Base-by-base conservation (phyloP, 495 filamentous ascomycete genomes). In the Aspergillus affinis region DNA sequence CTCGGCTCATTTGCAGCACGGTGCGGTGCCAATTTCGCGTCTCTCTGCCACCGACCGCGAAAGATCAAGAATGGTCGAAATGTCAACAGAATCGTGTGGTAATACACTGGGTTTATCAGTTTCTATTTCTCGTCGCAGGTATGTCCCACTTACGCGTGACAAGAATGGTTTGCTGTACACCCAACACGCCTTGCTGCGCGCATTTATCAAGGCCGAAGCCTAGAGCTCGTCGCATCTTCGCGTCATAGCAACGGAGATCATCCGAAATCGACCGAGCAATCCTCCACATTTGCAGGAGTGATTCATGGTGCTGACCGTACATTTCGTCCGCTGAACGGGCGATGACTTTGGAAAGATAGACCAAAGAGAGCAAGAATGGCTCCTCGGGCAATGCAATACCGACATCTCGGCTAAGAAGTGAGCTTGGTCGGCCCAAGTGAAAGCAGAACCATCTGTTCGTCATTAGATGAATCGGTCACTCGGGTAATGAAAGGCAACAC, bases 1-100 rank as follows among this genome's bases (percentile, higher is more conserved):
- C 55, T 36, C 2, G 41, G 26, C 19, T 27, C 26, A 7, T 19
- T 55, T 19, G 26, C 58, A 1, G 54, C 21, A 2, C 63, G 60
- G 17, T 60, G 57, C 0, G 61, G 57, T 20, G 65, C 48, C 17
- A 61, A 10, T 52, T 70, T 68, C 55, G 63, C 68, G 36, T 72
- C 69, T 7, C 72, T 67, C 17, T 66, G 73, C 72, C 71, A 75
- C 46, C 75, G 70, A 3, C 74, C 77, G 1, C 77, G 71, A 51
- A 79, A 78, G 9, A 80, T 78, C 20, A 80, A 51, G 57, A 80
- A 80, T 8, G 76, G 78, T 0, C 78, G 72, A 54, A 75, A 79
- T 1, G 78, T 80, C 2, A 80, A 63, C 12, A 79, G 70, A 7
- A 77, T 59, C 1, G 67, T 73, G 46, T 73, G 73, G 44, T 78